These are phyloP conservation scores for Carnegiea gigantea DNA, from an alignment of 179 eudicot species.

Conservation along the genomic window DNA sequence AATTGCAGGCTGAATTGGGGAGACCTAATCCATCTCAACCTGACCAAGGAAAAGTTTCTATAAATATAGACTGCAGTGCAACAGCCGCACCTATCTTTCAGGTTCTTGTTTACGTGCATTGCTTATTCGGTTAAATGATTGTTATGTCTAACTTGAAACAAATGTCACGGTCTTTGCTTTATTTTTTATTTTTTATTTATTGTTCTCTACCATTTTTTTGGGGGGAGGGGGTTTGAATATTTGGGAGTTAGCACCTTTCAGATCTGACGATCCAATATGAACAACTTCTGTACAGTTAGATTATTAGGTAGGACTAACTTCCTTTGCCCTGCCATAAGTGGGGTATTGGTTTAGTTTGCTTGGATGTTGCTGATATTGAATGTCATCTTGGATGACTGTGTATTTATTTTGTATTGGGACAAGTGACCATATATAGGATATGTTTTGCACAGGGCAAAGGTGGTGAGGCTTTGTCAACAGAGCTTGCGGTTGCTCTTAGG, in stretches of 20 bases:
- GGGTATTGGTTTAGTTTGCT: neutral
- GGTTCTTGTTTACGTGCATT: constrained; percentile 37
- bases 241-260: neutral
- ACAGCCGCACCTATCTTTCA: constrained; percentile 81
- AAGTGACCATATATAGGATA: neutral
- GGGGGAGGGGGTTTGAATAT: neutral
- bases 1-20: constrained; percentile 88
- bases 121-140: constrained; percentile 1
- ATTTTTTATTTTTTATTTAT: neutral
- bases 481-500: constrained; percentile 73
- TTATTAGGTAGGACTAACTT: too few relatives aligned
- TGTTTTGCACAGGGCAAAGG: constrained; percentile 72
- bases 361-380: neutral
- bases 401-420: neutral
- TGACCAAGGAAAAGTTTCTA: constrained; percentile 79
- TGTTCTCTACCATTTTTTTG: neutral
- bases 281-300: too few relatives aligned
- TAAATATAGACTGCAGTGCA: constrained; percentile 85
- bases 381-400: neutral
- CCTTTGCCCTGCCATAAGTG: too few relatives aligned
- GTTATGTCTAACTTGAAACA: neutral
- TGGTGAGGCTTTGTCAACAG: constrained; percentile 83
- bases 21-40: constrained; percentile 70
- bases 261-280: neutral
- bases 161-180: neutral